Evolutionary conservation across 345 rosid species (phyloP), one percentile per base, ranked within the genome.

Genomic region (Lumnitzera racemosa): DNA sequence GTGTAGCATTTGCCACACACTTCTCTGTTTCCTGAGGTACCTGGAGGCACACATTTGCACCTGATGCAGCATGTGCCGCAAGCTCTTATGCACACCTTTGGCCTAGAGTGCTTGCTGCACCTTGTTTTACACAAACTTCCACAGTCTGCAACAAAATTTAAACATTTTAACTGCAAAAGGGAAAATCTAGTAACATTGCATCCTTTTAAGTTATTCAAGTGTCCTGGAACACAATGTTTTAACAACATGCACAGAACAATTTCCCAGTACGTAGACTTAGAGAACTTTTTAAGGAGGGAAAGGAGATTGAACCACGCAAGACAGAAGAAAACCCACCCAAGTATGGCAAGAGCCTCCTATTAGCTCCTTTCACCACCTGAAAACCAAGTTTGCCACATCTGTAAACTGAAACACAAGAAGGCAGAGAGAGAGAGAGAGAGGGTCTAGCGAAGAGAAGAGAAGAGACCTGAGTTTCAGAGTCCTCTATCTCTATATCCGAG

Each of bases 1-100:
- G 84, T 82, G 57, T 82, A 82, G 70, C 88, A 82, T 54, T 66
- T 67, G 14, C 88, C 88, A 49, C 88, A 82, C 57, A 58, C 12
- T 58, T 80, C 76, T 67, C 81, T 65, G 69, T 80, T 80, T 17
- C 88, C 84, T 2, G 74, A 67, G 24, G 88, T 80, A 16, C 88
- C 88, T 0, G 81, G 88, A 13, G 88, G 88, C 3, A 82, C 88
- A 56, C 88, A 82, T 60, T 70, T 71, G 82, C 88, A 82, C 59
- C 88, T 80, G 13, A 46, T 49, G 55, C 88, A 83, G 57, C 84
- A 83, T 2, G 84, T 83, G 7, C 79, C 76, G 15, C 88, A 83
- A 2, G 88, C 84, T 53, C 88, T 73, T 13, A 47, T 29, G 79
- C 88, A 83, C 56, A 80, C 57, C 24, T 83, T 80, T 50, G 75